Base-by-base conservation (phyloP, 352 stramenopile species). In the Globisporangium cylindrosporum region DNA sequence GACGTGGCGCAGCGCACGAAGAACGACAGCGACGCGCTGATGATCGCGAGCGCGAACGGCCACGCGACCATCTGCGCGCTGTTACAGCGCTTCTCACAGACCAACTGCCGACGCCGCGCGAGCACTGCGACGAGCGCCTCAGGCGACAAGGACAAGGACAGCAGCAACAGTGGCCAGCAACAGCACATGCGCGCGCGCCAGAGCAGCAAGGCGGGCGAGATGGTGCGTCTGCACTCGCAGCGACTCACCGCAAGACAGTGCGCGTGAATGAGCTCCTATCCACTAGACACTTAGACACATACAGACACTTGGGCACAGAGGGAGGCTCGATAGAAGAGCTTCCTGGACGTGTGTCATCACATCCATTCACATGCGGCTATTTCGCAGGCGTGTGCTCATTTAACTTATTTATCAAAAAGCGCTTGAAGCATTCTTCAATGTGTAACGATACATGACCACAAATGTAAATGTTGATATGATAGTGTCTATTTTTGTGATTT, bases 1-100 rank as follows among this genome's bases (percentile, higher is more conserved):
- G 81, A 92, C 67, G 81, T 78, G 0, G 73, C 84, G 66, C 86
- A 88, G 62, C 80, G 80, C 67, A 92, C 86, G 66, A 89, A 87
- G 70, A 90, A 88, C 70, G 82, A 89, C 69, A 93, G 83, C 68
- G 82, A 93, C 55, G 83, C 82, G 2, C 75, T 92, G 59, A 86
- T 87, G 83, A 92, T 93, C 62, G 86, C 86, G 2, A 71, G 83
- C 27, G 78, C 79, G 59, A 89, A 92, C 66, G 86, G 80, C 59
- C 80, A 92, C 66, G 67, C 76, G 38, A 75, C 73, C 24, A 80
- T 93, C 61, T 92, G 83, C 67, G 83, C 88, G 58, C 59, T 93
- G 49, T 77, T 93, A 51, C 80, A 90, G 68, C 75, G 74, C 10
- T 81, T 87, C 53, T 74, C 76, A 29, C 48, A 49, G 14, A 36